Percentiles rank a stretch among this genome's conserved stretches.
Conservation (phyloP, 2,329 filamentous ascomycete species). For the Sporothrix brunneoviolacea region DNA sequence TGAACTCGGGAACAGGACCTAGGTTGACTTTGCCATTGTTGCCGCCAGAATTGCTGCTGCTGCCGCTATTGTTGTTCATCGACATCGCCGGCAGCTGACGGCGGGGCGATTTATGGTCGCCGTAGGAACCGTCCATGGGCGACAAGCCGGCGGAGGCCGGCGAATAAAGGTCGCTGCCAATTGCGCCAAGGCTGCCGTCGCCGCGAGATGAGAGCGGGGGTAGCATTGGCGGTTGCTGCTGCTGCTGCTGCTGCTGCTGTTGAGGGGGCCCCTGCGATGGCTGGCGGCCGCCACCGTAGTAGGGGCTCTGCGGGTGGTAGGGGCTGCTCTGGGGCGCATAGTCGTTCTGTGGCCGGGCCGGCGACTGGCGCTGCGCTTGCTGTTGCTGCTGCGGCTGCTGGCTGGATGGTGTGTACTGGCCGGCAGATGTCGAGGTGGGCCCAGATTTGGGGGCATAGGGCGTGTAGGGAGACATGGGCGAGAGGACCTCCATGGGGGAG, state of each 20-base stretch:
- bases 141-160: conserved; percentile 56
- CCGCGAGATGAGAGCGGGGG: conserved; percentile 64
- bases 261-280: conserved; percentile 11
- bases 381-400: conserved; percentile 13
- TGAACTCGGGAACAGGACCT: conserved; percentile 80
- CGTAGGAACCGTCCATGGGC: conserved; percentile 61
- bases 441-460: conserved; percentile 57
- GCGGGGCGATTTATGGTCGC: conserved; percentile 53
- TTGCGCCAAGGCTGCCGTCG: conserved; percentile 40
- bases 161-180: conserved; percentile 58
- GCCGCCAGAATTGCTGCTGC: conserved; percentile 2
- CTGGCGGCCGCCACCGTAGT: conserved; percentile 45
- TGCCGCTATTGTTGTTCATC: conserved; percentile 12
- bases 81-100: conserved; percentile 28
- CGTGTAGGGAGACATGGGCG: conserved; percentile 72
- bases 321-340: conserved; percentile 38
- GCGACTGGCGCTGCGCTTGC: conserved; percentile 61
- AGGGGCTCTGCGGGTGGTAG: conserved; percentile 42
- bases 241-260: conserved; percentile 54
- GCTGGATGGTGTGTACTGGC: conserved; percentile 9
- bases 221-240: conserved; percentile 53
- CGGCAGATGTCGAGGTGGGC: conserved; percentile 37
- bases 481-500: conserved; percentile 88
- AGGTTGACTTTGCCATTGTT: conserved; percentile 32
- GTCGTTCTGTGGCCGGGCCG: conserved; percentile 56